Evolutionary conservation across 2,329 filamentous ascomycete species (phyloP).

Genomic region (Mollisiaceae sp.): DNA sequence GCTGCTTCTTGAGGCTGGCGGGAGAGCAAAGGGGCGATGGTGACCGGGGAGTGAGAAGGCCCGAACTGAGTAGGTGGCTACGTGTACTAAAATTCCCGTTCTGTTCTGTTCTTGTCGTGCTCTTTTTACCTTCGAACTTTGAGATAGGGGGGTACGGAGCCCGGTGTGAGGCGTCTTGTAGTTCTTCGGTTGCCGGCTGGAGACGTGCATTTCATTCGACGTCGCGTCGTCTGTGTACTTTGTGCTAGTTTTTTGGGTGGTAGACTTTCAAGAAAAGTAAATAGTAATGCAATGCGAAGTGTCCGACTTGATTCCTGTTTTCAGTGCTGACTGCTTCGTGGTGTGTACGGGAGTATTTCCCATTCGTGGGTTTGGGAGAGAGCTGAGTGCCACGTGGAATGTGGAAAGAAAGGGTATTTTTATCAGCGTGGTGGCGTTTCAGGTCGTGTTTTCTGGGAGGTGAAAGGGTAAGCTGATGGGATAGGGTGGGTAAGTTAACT

Average conservation of each 20-base stretch:
- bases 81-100: constrained; percentile 1
- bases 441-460: neutral
- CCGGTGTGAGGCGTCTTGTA: neutral
- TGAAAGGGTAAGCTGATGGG: neutral
- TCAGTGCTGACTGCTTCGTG: neutral
- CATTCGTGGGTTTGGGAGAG: constrained; percentile 6
- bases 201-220: constrained; percentile 5
- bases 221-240: neutral
- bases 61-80: neutral
- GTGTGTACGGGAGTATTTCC: neutral
- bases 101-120: constrained; percentile 1
- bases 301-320: neutral
- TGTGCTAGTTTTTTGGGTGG: neutral
- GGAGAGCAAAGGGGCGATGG: too few species aligned
- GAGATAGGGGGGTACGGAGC: neutral
- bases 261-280: neutral
- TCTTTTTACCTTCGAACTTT: neutral
- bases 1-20: constrained; percentile 23
- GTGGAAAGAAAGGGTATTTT: neutral
- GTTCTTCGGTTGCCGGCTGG: neutral
- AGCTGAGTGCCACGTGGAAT: neutral
- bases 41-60: neutral
- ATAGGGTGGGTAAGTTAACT: neutral
- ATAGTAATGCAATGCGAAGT: constrained; percentile 9
- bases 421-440: constrained; percentile 2